phyloP scores from a whole-genome alignment of 345 rosid species.

The Murraya paniculata region DNA sequence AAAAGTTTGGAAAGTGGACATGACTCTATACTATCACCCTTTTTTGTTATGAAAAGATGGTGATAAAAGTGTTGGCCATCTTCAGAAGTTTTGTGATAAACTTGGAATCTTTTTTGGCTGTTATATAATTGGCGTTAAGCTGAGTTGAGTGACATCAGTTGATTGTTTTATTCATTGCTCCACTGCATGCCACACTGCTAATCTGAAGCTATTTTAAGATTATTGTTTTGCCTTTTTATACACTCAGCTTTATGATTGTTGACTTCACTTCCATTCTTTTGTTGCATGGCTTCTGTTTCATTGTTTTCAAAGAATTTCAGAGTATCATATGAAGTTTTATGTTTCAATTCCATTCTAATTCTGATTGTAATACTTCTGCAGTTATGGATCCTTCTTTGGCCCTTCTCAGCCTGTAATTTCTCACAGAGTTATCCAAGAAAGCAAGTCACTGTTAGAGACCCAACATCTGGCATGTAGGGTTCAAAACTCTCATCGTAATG shows the following conservation, averaged over 20 bases:
- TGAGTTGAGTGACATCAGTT: neutral
- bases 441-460: conserved; percentile 86
- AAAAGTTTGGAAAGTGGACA: neutral
- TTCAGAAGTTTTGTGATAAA: neutral
- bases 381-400: conserved; percentile 96
- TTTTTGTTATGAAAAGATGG: neutral
- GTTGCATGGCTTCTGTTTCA: neutral
- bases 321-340: neutral
- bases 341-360: neutral
- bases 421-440: conserved; percentile 89
- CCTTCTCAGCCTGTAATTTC: conserved; percentile 89
- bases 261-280: neutral
- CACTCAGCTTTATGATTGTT: neutral
- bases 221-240: neutral
- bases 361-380: conserved; percentile 30
- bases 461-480: conserved; percentile 42
- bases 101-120: neutral
- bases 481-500: conserved; percentile 35
- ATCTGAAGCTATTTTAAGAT: neutral
- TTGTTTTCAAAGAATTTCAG: too few species aligned
- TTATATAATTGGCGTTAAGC: neutral
- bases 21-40: neutral
- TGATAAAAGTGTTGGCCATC: neutral
- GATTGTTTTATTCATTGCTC: neutral
- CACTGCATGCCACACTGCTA: neutral